Base-by-base conservation (phyloP, 306 rosid genomes). In the Trichosanthes cucumerina region DNA sequence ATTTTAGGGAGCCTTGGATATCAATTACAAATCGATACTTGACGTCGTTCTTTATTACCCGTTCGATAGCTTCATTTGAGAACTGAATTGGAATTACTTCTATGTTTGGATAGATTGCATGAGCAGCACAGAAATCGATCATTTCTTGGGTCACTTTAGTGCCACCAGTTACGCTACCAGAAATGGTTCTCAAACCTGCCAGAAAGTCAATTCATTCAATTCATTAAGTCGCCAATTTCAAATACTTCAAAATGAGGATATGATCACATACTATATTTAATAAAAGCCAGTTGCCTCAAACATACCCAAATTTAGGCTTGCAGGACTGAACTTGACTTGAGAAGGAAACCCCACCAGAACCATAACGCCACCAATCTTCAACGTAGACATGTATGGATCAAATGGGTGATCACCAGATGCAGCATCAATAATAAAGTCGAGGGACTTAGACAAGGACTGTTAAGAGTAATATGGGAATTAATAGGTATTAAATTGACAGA, bases 361-460 rank as follows among this genome's bases (percentile, higher is more conserved):
- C 7, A 90, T 73, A 82, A 82, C 85, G 69, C 96, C 94, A 44
- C 56, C 75, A 44, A 84, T 82, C 90, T 92, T 93, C 87, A 93
- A 77, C 28, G 88, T 78, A 47, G 92, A 71, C 96, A 92, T 83
- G 84, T 90, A 92, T 63, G 91, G 91, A 88, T 92, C 97, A 86
- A 92, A 90, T 1, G 87, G 88, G 65, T 93, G 98, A 86, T 90
- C 91, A 79, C 98, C 98, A 44, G 96, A 92, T 33, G 97, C 94
- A 24, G 97, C 83, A 84, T 92, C 97, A 56, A 93, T 36, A 43
- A 93, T 84, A 39, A 90, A 93, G 86, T 93, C 97, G 6, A 89
- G 79, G 1, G 97, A 87, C 79, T 85, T 89, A 7, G 89, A 82
- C 86, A 87, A 79, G 7, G 89, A 89, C 98, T 94, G 81, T 68